These are phyloP conservation scores for Sphaerobolus stellatus DNA, from an alignment of 1,284 basidiomycete genomes.

Conservation along the genomic window DNA sequence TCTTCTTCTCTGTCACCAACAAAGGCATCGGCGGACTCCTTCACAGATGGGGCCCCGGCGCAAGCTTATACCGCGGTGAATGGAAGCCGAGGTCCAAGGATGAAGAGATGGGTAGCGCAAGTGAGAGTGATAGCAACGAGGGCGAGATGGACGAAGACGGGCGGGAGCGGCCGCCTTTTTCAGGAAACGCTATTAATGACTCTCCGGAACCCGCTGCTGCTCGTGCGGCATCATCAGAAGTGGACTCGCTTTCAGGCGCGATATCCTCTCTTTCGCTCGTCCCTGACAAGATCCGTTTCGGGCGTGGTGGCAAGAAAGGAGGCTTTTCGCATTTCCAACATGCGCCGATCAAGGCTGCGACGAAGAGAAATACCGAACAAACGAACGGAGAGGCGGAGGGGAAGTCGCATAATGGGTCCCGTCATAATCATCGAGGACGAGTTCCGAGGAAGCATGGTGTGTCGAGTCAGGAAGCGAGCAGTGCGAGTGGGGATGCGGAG, in stretches of 20 bases:
- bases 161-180: slow-evolving; percentile 3
- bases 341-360: too few species aligned
- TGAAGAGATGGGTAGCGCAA: not conserved
- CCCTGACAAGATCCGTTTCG: slow-evolving; percentile 66
- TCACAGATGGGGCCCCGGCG: slow-evolving; percentile 76
- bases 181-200: too few species aligned
- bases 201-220: too few species aligned
- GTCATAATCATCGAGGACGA: too few species aligned
- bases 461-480: too few species aligned
- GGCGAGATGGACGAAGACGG: slow-evolving; percentile 33
- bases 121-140: slow-evolving; percentile 22
- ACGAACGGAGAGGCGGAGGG: too few species aligned
- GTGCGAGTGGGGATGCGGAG: too few species aligned
- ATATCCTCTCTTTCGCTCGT: slow-evolving; percentile 66
- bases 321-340: too few species aligned
- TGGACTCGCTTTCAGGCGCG: slow-evolving; percentile 47
- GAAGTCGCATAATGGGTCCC: too few species aligned
- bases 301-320: slow-evolving; percentile 23
- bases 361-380: too few species aligned
- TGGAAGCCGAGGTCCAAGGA: slow-evolving; percentile 48
- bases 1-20: slow-evolving; percentile 86
- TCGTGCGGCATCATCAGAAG: slow-evolving; percentile 25
- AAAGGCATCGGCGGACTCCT: slow-evolving; percentile 79
- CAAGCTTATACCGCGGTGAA: slow-evolving; percentile 65
- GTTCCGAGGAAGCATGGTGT: too few species aligned